Evolutionary conservation across 352 stramenopile species (phyloP).

Genomic region (Phytophthora multivora): DNA sequence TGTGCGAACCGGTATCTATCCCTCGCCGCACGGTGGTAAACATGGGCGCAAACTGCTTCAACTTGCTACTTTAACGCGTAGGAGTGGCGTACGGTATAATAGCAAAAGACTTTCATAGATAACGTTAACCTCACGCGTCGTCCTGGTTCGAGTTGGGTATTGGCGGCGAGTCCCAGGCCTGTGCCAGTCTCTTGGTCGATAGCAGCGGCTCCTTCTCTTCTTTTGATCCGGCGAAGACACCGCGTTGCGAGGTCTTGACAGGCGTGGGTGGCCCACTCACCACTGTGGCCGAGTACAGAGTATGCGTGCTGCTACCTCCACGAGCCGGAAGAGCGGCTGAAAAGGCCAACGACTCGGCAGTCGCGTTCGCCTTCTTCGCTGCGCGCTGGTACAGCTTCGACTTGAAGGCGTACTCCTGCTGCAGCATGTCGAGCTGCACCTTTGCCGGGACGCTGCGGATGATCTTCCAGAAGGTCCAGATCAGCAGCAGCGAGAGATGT

Average conservation of each 20-base stretch:
- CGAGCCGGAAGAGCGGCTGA: constrained; percentile 21
- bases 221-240: constrained; percentile 34
- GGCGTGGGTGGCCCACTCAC: constrained; percentile 31
- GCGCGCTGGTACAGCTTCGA: constrained; percentile 65
- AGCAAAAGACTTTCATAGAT: constrained; percentile 18
- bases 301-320: constrained; percentile 7
- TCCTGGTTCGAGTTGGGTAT: constrained; percentile 25
- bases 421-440: constrained; percentile 67
- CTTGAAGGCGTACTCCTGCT: constrained; percentile 81
- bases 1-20: too few relatives aligned
- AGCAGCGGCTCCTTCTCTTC: constrained; percentile 70
- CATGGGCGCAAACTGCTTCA: constrained; percentile 11
- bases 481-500: constrained; percentile 56
- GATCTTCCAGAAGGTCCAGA: constrained; percentile 78
- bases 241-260: constrained; percentile 13
- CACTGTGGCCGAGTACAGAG: constrained; percentile 35
- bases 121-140: constrained; percentile 15
- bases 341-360: constrained; percentile 4
- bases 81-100: background rate
- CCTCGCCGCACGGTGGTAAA: too few relatives aligned
- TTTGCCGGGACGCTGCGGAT: constrained; percentile 60
- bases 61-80: background rate
- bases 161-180: constrained; percentile 46
- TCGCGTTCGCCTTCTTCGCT: constrained; percentile 23
- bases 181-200: constrained; percentile 53